Percentiles rank a stretch among this genome's conserved stretches.
Conservation (phyloP, 257 asterid genomes). For the Plectranthus barbatus region DNA sequence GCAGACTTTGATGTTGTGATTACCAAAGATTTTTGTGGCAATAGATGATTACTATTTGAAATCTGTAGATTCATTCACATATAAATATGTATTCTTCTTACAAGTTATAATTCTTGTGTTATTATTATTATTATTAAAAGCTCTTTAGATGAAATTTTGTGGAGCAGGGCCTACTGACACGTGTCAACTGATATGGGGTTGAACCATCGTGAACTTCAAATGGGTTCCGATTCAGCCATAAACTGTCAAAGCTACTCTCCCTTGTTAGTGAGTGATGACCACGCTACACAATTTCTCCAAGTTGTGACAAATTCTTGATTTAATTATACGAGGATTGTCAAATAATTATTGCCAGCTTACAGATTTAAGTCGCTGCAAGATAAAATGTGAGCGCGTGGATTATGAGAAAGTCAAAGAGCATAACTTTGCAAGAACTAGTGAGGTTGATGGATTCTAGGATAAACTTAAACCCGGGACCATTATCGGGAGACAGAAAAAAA, state of each 20-base stretch:
- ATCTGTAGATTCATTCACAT: too few relatives aligned
- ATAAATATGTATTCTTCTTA: too few relatives aligned
- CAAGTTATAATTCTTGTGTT: too few relatives aligned
- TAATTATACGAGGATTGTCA: too few relatives aligned
- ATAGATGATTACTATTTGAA: slow-evolving; percentile 7
- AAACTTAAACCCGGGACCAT: slow-evolving; percentile 5
- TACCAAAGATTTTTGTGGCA: slow-evolving; percentile 14
- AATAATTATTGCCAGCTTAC: too few relatives aligned
- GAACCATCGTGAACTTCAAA: slow-evolving; percentile 15
- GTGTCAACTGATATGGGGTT: neutral
- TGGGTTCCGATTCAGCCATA: slow-evolving; percentile 10
- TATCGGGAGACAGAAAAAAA: neutral
- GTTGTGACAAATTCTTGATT: neutral
- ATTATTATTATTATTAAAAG: too few relatives aligned
- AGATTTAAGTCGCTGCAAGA: too few relatives aligned
- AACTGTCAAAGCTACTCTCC: neutral
- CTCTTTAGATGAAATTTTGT: too few relatives aligned
- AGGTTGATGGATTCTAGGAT: slow-evolving; percentile 8
- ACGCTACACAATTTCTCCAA: slow-evolving; percentile 5
- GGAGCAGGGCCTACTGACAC: neutral
- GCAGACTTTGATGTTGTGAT: slow-evolving; percentile 25
- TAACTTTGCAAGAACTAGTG: neutral
- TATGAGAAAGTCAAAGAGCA: neutral
- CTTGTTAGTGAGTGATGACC: neutral
- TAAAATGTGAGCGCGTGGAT: slow-evolving; percentile 19